Evolutionary conservation across 164 flowering plant genomes (phyloP), one percentile per base, ranked within the genome.

Genomic region (Macadamia integrifolia): DNA sequence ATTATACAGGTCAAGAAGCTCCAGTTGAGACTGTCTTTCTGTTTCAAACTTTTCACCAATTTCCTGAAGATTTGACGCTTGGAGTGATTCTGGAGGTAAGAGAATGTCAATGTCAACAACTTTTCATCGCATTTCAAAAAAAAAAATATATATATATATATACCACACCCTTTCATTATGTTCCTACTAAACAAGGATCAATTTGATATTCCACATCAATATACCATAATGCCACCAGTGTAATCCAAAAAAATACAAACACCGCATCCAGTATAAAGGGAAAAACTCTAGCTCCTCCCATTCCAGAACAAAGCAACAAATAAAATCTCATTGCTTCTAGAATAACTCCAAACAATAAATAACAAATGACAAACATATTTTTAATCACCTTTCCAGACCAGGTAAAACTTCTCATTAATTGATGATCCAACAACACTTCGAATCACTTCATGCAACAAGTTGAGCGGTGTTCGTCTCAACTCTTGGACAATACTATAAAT

Each of bases 391-490:
- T 81, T 88, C 88, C 90, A 88, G 65, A 55, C 50, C 59, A 62
- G 79, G 66, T 80, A 78, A 62, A 52, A 64, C 52, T 70, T 71
- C 71, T 80, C 80, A 66, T 85, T 84, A 44, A 86, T 66, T 58
- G 86, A 81, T 29, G 90, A 79, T 71, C 92, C 92, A 62, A 85
- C 90, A 15, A 83, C 76, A 65, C 74, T 67, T 73, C 72, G 81
- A 57, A 88, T 66, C 71, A 82, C 83, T 60, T 81, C 84, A 42
- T 86, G 86, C 43, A 86, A 60, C 12, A 71, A 32, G 55, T 75
- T 64, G 15, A 81, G 74, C 9, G 85, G 84, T 50, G 86, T 78
- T 65, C 72, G 81, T 66, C 75, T 80, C 31, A 88, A 56, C 67
- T 78, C 83, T 66, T 81, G 85, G 60, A 86, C 79, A 43, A 88